Evolutionary conservation across 2,329 filamentous ascomycete species (phyloP), one percentile per base, ranked within the genome.

Genomic region (Cytospora schulzeri): DNA sequence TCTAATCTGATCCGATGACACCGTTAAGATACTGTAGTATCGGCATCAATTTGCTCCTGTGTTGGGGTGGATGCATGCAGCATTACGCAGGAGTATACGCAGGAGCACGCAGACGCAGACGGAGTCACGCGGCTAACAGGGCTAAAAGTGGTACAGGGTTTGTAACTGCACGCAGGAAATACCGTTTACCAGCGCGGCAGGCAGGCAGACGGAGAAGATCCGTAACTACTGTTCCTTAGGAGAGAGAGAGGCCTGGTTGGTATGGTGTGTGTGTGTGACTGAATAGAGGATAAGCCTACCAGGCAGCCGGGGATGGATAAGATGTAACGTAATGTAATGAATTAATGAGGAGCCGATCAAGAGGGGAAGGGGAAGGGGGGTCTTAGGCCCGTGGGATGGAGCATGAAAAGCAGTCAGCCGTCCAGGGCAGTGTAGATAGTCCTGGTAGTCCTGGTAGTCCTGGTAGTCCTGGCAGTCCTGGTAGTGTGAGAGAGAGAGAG

Each of bases 1-100:
- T 66, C 64, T 66, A 64, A 66, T 66, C 64, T 64, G 64, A 66
- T 66, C 60, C 60, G 64, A 54, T 54, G 57, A 66, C 60, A 60
- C 17, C 35, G 64, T 41, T 38, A 38, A 14, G 51, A 58, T 48
- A 38, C 41, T 22, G 45, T 24, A 24, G 45, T 24, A 48, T 48
- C 38, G 19, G 19, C 15, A 35, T 15, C 33, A 15, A 12, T 35
- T 19, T 41, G 1, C 12, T n/a, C 29, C 45, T 63, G 33, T 33
- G 51, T 35, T 31, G 22, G n/a, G 60, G 53, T 31, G 59, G 35
- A 28, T 56, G 64, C 64, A 63, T 57, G 64, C 57, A 59, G 60
- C 45, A 12, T 51, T 52, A 60, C 45, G 45, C 45, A 48, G n/a
- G 11, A 48, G 22, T n/a, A 45, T 7, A 6, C 41, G 17, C n/a